Conservation (phyloP, 306 rosid species). For the Rosa multiflora region DNA sequence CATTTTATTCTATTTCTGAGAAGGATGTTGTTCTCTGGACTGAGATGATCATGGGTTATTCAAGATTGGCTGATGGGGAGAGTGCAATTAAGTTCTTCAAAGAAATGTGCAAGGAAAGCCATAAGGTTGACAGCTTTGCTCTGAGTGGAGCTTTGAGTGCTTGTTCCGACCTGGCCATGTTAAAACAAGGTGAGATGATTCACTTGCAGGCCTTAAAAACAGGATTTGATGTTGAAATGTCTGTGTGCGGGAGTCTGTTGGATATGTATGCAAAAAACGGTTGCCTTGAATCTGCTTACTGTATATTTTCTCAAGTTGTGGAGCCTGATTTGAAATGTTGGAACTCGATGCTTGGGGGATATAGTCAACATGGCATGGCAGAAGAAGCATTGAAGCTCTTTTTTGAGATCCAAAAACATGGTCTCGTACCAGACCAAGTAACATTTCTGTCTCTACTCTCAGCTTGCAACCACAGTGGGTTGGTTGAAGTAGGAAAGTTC, state of each 20-base stretch:
- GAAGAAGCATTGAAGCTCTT: constrained; percentile 62
- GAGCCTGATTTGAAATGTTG: constrained; percentile 78
- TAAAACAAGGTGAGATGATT: constrained; percentile 76
- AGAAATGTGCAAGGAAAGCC: constrained; percentile 55
- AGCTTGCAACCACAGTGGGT: constrained; percentile 66
- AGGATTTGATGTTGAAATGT: constrained; percentile 61
- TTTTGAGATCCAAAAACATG: constrained; percentile 47
- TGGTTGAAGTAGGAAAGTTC: constrained; percentile 53
- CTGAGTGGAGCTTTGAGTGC: constrained; percentile 71
- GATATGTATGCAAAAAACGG: constrained; percentile 93
- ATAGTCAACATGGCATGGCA: constrained; percentile 72
- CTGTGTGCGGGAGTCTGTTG: constrained; percentile 74
- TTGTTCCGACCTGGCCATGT: constrained; percentile 71
- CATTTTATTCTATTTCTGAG: constrained; percentile 45
- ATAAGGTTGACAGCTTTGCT: constrained; percentile 53
- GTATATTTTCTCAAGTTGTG: constrained; percentile 51
- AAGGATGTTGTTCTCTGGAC: constrained; percentile 88
- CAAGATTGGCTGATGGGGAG: constrained; percentile 51
- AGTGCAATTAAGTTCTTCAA: constrained; percentile 50
- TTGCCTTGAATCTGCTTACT: constrained; percentile 48
- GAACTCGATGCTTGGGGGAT: constrained; percentile 95
- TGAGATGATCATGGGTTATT: constrained; percentile 70
- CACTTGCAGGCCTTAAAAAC: constrained; percentile 64
- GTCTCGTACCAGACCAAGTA: constrained; percentile 63
- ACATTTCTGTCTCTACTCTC: constrained; percentile 73